Percentiles rank a stretch among this genome's conserved stretches.
Conservation (phyloP, 805 yeast species). For the Yamadazyma philogaea region DNA sequence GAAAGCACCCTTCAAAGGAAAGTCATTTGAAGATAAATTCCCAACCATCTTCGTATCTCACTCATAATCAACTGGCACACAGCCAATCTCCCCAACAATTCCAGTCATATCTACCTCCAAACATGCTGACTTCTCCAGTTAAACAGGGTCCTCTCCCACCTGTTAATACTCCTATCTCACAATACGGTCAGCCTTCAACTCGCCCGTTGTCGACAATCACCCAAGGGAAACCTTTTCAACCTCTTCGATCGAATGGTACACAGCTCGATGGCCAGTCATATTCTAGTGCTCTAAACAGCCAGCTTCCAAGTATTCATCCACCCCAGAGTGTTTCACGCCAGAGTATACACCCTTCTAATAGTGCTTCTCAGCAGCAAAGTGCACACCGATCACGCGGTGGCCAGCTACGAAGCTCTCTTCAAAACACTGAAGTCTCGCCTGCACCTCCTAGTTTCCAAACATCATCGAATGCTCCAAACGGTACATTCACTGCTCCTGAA, state of each 20-base stretch:
- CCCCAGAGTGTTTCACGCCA: background rate
- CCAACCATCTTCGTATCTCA: constrained; percentile 20
- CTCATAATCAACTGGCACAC: constrained; percentile 7
- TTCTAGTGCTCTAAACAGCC: background rate
- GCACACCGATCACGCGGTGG: background rate
- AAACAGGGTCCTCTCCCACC: background rate
- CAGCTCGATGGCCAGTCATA: background rate
- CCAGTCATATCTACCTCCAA: background rate
- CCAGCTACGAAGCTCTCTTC: background rate
- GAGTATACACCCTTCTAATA: background rate
- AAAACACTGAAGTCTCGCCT: background rate
- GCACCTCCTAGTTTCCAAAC: background rate
- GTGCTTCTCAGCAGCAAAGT: background rate
- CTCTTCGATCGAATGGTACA: background rate
- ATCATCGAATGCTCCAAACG: background rate
- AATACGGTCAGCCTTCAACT: background rate
- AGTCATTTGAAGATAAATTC: background rate
- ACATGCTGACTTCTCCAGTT: background rate
- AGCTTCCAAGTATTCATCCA: background rate
- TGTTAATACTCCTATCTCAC: background rate
- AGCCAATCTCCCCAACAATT: background rate
- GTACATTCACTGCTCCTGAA: background rate
- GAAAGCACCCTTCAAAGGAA: constrained; percentile 18
- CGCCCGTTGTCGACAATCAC: background rate
- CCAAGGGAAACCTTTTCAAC: constrained; percentile 4